Evolutionary conservation across 495 filamentous ascomycete genomes (phyloP), one percentile per base, ranked within the genome.

Genomic region (Daldinia concentrica): DNA sequence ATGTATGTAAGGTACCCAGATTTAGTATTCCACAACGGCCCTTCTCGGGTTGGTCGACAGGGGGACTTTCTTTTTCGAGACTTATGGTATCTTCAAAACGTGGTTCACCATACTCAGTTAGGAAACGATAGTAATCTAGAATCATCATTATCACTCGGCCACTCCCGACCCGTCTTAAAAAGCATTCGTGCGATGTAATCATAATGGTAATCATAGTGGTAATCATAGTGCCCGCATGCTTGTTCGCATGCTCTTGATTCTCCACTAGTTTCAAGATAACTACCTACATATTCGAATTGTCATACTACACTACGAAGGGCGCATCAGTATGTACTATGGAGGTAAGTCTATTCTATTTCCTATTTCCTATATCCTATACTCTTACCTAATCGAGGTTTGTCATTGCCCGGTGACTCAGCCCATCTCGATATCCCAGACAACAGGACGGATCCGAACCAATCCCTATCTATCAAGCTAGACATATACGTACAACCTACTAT

Each of bases 321-420:
- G 41, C 17, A n/a, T 19, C 17, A n/a, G 27, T 54, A 54, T 4
- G 27, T 54, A 54, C 11, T 30, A 54, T 54, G 26, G 14, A 30
- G 12, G 26, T 29, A 27, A 29, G 12, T 27, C 4, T 48, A 24
- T 11, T 8, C 43, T 48, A 24, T 48, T 48, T 48, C 11, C 12
- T 54, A 54, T 24, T 17, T 29, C 27, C 51, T 67, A 50, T 64
- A 61, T 60, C 55, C 39, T 68, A 48, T 48, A 54, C 30, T 36
- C 50, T 64, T 65, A 65, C n/a, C 68, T 57, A 59, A 59, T 59
- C 58, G 14, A 48, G 22, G 34, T 69, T 69, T 69, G 62, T 73
- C 66, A 66, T 69, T 41, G 32, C n/a, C 32, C 65, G 29, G 64
- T 69, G 70, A 73, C 57, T 73, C 69, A 66, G 51, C 62, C 26